A percentile compares a stretch with the other conserved stretches of the same genome.
Evolutionary conservation across 2,329 filamentous ascomycete genomes (phyloP).

Genomic region (Mariannaea elegans): DNA sequence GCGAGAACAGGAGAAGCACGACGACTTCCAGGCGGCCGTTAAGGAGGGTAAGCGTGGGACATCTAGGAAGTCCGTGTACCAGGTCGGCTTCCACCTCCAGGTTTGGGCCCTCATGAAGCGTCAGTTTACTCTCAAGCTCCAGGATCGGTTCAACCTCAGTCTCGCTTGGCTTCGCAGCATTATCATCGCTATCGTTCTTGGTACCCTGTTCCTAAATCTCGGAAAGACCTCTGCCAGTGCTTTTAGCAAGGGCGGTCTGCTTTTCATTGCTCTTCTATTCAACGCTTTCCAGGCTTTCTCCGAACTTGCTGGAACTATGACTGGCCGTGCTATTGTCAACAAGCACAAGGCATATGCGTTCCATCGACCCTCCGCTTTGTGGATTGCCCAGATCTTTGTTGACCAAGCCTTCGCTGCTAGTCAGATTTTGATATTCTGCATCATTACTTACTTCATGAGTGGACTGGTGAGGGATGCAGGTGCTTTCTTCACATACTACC

Average conservation of each 20-base stretch:
- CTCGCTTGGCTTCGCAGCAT: slow-evolving; percentile 76
- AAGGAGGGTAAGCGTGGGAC: slow-evolving; percentile 80
- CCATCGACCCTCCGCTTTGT: slow-evolving; percentile 81
- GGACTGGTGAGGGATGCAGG: slow-evolving; percentile 74
- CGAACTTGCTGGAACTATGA: slow-evolving; percentile 79
- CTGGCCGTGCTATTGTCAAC: slow-evolving; percentile 79
- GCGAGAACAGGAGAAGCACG: slow-evolving; percentile 71
- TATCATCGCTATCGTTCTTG: slow-evolving; percentile 79
- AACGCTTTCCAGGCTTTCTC: slow-evolving; percentile 89
- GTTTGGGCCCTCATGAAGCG: slow-evolving; percentile 85
- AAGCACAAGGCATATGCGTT: slow-evolving; percentile 88
- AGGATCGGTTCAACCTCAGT: slow-evolving; percentile 80
- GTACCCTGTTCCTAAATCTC: slow-evolving; percentile 80
- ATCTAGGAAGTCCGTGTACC: slow-evolving; percentile 81
- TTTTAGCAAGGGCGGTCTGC: slow-evolving; percentile 82
- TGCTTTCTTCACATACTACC: slow-evolving; percentile 80
- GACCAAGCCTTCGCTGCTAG: slow-evolving; percentile 77
- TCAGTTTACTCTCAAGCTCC: slow-evolving; percentile 86
- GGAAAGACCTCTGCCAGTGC: slow-evolving; percentile 73
- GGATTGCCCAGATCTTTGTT: slow-evolving; percentile 84
- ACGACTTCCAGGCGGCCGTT: slow-evolving; percentile 81
- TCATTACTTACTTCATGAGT: slow-evolving; percentile 84
- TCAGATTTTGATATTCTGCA: slow-evolving; percentile 75
- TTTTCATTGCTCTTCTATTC: slow-evolving; percentile 84
- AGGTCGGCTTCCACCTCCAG: slow-evolving; percentile 83